Percentiles rank a stretch among this genome's conserved stretches.
These are phyloP conservation scores for Coemansia pectinata DNA, from an alignment of 192 early-diverging fungal genomes.

Conservation along the genomic window DNA sequence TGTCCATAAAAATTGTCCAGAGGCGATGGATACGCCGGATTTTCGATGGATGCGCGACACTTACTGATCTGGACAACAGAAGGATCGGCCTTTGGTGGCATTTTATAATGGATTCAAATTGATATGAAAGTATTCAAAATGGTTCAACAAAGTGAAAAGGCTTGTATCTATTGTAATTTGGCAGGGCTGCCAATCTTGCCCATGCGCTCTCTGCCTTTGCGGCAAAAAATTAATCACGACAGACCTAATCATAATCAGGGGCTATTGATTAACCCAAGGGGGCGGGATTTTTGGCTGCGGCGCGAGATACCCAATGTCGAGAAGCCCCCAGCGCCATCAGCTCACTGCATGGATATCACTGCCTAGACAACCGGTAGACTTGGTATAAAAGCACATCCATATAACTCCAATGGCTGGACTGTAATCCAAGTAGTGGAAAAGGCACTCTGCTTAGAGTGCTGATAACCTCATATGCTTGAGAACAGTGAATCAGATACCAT, in stretches of 20 bases:
- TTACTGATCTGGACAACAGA: conserved; percentile 68
- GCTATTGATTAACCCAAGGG: neutral
- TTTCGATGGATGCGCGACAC: conserved; percentile 32
- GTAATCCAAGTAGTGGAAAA: too few relatives aligned
- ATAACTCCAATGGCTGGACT: too few relatives aligned
- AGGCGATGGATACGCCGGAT: conserved; percentile 3
- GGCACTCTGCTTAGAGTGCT: too few relatives aligned
- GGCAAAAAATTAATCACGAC: neutral
- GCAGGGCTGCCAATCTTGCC: neutral
- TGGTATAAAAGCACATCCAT: too few relatives aligned
- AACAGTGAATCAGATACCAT: too few relatives aligned
- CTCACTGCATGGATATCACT: too few relatives aligned
- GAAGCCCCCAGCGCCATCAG: too few relatives aligned
- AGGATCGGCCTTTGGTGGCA: conserved; percentile 92
- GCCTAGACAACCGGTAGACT: too few relatives aligned
- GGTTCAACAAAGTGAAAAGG: conserved; percentile 2
- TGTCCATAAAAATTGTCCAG: neutral
- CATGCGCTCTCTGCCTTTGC: neutral
- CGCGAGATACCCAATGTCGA: neutral
- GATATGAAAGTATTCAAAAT: neutral
- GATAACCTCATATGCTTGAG: too few relatives aligned
- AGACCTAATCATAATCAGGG: neutral
- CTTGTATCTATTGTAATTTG: neutral
- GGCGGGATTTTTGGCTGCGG: neutral
- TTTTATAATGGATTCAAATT: conserved; percentile 37